These are phyloP conservation scores for Chloroidium sp. DNA, from an alignment of 163 green algal genomes.

Conservation along the genomic window DNA sequence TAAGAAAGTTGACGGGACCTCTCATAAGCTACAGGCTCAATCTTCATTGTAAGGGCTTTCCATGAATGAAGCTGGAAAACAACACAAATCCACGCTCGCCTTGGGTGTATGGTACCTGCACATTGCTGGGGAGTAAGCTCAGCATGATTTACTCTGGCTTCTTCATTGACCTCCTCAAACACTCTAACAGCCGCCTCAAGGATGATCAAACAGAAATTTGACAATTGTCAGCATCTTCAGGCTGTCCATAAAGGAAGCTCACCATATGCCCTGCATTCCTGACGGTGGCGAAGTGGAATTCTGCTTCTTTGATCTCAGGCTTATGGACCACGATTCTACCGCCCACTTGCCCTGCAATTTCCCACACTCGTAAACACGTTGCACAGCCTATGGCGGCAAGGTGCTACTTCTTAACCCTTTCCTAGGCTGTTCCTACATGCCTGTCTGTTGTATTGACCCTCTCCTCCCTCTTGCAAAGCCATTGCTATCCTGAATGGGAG, in stretches of 20 bases:
- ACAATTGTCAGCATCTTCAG: background rate
- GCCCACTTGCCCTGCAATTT: constrained; percentile 52
- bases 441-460: too few species aligned
- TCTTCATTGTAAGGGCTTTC: constrained; percentile 1
- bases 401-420: too few species aligned
- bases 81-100: constrained; percentile 37
- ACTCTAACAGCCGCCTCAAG: background rate
- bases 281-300: constrained; percentile 70
- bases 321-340: constrained; percentile 42
- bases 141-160: background rate
- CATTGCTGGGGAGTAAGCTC: background rate
- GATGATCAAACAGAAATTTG: background rate
- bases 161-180: background rate
- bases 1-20: too few species aligned
- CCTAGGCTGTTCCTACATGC: too few species aligned
- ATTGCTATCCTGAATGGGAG: too few species aligned
- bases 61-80: constrained; percentile 22
- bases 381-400: background rate
- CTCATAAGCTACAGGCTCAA: too few species aligned
- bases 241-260: background rate
- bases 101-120: constrained; percentile 51
- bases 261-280: constrained; percentile 78
- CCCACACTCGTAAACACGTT: background rate
- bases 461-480: too few species aligned
- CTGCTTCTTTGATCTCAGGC: constrained; percentile 30